Base-by-base conservation (phyloP, 2,329 filamentous ascomycete species). In the Hypomyces perniciosus region DNA sequence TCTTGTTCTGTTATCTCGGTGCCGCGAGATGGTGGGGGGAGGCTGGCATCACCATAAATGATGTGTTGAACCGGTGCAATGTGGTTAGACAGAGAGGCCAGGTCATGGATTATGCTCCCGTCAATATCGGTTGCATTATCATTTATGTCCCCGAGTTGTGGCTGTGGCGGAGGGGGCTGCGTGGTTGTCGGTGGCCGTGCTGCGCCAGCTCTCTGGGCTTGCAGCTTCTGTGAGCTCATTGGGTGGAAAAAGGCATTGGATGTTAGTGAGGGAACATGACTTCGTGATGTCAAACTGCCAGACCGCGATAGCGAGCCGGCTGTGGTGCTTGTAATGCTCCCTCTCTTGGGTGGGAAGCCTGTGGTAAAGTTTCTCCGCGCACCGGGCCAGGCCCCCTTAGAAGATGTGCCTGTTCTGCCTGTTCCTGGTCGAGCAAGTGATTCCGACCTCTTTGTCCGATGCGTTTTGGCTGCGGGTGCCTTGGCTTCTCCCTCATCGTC, bases 221-320 rank as follows among this genome's bases (percentile, higher is more conserved):
- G 92, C 46, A 97, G 75, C 66, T 90, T 86, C 67, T 96, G 90
- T 27, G 92, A 95, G 71, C 91, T 97, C 90, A 99, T 95, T 37
- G 93, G 93, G 26, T 86, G 86, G 65, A 95, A 96, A 72, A 99
- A 97, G 48, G 89, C 92, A 63, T 92, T 87, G 12, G 90, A 90
- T 3, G 90, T 86, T 48, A 99, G 74, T 2, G 87, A 90, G 1
- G 93, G 91, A 20, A 95, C 90, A 74, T 99, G 93, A 39, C 88
- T 93, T 62, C 85, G 81, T 65, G 85, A 90, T 42, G 86, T 77
- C 39, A 88, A 78, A 57, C 85, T 92, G 3, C 63, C 60, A 26
- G 65, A 54, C 46, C 61, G 62, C 12, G 75, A 77, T 48, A 75
- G 85, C 57, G 78, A 78, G 58, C 69, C 82, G 65, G 67, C 77